phyloP scores from a whole-genome alignment of 148 eudicot genomes.

The Rhododendron ferrugineum region DNA sequence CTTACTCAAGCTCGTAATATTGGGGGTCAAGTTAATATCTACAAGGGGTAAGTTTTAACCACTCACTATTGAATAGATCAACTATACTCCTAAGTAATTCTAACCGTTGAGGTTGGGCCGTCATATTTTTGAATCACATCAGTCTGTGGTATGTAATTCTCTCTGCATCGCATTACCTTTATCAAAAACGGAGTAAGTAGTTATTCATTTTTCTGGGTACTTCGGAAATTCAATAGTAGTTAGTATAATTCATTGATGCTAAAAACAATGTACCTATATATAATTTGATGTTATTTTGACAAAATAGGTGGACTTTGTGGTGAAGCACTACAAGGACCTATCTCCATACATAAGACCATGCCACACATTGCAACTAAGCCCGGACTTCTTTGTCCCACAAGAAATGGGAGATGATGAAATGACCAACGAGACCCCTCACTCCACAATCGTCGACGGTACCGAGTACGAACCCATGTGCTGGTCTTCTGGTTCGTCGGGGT shows the following conservation, averaged over 20 bases:
- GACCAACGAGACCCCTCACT: slow-evolving; percentile 57
- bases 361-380: slow-evolving; percentile 68
- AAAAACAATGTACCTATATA: no score
- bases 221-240: no score
- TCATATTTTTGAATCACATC: no score
- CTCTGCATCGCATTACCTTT: no score
- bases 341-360: slow-evolving; percentile 71
- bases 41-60: neutral
- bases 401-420: slow-evolving; percentile 76
- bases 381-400: slow-evolving; percentile 86
- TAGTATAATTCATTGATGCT: no score
- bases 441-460: slow-evolving; percentile 56
- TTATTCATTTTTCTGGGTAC: no score
- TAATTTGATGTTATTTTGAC: neutral
- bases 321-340: slow-evolving; percentile 71
- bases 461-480: slow-evolving; percentile 74
- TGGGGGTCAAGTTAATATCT: neutral
- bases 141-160: no score
- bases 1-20: neutral
- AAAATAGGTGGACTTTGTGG: slow-evolving; percentile 75
- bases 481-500: slow-evolving; percentile 69
- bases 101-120: neutral
- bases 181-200: no score
- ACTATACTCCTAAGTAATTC: neutral
- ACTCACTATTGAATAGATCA: neutral